A percentile compares a stretch with the other conserved stretches of the same genome.
Evolutionary conservation across 345 rosid genomes (phyloP).

Genomic region (Boechera divaricarpa): DNA sequence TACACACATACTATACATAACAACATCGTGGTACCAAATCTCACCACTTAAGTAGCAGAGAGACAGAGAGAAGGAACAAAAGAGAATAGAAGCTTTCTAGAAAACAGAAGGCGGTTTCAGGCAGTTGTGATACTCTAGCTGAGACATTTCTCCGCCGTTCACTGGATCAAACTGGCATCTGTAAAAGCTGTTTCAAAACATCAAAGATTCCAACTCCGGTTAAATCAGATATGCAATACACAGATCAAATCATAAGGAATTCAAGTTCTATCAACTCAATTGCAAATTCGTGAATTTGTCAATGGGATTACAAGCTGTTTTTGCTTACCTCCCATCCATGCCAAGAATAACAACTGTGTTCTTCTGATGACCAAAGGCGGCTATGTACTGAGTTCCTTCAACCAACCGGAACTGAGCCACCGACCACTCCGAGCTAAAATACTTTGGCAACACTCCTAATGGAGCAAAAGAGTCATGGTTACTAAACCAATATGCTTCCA

Average conservation of each 20-base stretch:
- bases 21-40: conserved; percentile 23
- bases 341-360: conserved; percentile 91
- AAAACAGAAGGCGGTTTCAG: conserved; percentile 74
- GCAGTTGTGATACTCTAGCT: conserved; percentile 80
- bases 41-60: conserved; percentile 30
- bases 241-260: neutral
- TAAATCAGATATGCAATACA: conserved; percentile 3
- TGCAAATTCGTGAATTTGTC: neutral
- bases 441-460: conserved; percentile 91
- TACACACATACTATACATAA: conserved; percentile 41
- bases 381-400: conserved; percentile 84
- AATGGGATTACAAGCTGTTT: neutral
- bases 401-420: conserved; percentile 88
- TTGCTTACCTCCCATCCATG: conserved; percentile 88
- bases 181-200: conserved; percentile 70
- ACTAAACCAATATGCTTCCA: neutral
- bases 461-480: conserved; percentile 2
- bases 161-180: conserved; percentile 90
- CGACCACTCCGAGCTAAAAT: conserved; percentile 98
- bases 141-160: conserved; percentile 93
- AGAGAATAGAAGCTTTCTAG: conserved; percentile 38
- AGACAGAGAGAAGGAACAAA: neutral
- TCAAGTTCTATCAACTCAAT: neutral
- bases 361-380: conserved; percentile 91
- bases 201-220: conserved; percentile 4